Evolutionary conservation across 2,329 filamentous ascomycete genomes (phyloP).

Genomic region (Endocalyx cinctus): DNA sequence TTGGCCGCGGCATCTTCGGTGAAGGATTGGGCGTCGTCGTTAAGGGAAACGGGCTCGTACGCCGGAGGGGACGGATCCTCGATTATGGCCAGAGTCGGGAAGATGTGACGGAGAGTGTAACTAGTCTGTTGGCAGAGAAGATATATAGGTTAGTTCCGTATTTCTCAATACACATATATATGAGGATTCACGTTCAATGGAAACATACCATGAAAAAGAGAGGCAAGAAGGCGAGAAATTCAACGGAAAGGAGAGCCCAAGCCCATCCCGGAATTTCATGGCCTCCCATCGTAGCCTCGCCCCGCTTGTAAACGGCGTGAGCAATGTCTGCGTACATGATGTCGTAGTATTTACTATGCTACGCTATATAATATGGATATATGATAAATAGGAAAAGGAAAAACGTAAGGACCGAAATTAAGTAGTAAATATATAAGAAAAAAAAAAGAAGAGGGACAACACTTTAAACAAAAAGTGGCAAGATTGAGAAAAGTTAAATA

Average conservation of each 20-base stretch:
- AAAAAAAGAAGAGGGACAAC: conserved; percentile 1
- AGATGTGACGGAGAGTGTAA: conserved; percentile 49
- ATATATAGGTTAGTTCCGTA: no score
- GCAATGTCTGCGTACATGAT: conserved; percentile 31
- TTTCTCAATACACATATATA: no score
- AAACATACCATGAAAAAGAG: conserved; percentile 37
- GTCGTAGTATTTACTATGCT: conserved; percentile 1
- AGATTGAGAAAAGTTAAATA: neutral
- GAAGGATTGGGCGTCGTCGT: conserved; percentile 32
- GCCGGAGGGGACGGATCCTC: conserved; percentile 53
- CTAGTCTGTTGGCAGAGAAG: no score
- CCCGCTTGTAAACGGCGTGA: conserved; percentile 32
- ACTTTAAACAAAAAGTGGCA: neutral
- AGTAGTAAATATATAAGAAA: neutral
- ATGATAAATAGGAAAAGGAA: conserved; percentile 4
- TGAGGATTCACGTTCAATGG: no score
- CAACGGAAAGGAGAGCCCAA: conserved; percentile 32
- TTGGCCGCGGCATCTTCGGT: conserved; percentile 29
- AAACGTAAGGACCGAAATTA: neutral
- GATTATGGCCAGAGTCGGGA: conserved; percentile 52
- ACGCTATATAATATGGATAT: conserved; percentile 1
- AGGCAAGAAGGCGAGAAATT: conserved; percentile 43
- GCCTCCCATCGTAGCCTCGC: conserved; percentile 22
- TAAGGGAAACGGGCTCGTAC: conserved; percentile 47
- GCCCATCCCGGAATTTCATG: conserved; percentile 36